These are phyloP conservation scores for Arthroderma uncinatum DNA, from an alignment of 2,329 filamentous ascomycete species.

Conservation along the genomic window DNA sequence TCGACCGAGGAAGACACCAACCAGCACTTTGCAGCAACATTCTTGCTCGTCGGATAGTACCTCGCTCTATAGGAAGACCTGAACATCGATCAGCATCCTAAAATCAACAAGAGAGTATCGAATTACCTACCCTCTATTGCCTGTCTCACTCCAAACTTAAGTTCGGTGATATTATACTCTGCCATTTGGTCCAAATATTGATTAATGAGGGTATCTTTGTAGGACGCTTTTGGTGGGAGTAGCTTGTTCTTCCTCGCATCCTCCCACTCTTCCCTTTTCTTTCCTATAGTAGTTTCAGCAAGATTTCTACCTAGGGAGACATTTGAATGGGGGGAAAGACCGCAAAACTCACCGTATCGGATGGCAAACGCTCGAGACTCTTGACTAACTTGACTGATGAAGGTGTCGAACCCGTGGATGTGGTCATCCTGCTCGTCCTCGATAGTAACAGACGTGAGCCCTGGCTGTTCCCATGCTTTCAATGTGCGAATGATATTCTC, in stretches of 20 bases:
- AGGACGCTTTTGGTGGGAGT: slow-evolving; percentile 24
- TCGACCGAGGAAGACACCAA: not conserved
- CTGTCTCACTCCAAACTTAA: no score
- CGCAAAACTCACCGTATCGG: slow-evolving; percentile 12
- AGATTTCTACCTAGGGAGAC: not conserved
- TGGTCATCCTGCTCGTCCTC: slow-evolving; percentile 22
- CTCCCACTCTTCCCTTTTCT: slow-evolving; percentile 3
- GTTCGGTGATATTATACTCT: no score
- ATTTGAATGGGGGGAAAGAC: not conserved
- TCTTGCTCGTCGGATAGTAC: no score
- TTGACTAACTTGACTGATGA: slow-evolving; percentile 29
- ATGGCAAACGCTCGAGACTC: slow-evolving; percentile 18
- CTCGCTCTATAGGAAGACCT: no score
- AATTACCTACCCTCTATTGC: no score
- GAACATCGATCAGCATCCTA: no score
- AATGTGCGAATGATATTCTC: slow-evolving; percentile 28
- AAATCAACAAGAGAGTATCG: no score
- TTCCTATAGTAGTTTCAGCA: not conserved
- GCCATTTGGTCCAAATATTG: no score
- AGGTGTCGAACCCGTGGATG: slow-evolving; percentile 33
- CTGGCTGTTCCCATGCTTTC: slow-evolving; percentile 23
- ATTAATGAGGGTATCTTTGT: slow-evolving; percentile 14
- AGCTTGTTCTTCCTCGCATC: slow-evolving; percentile 6
- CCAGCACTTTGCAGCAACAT: no score
- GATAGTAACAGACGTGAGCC: slow-evolving; percentile 13